phyloP scores from a whole-genome alignment of 2,329 filamentous ascomycete genomes.

The Diaporthe velutina region DNA sequence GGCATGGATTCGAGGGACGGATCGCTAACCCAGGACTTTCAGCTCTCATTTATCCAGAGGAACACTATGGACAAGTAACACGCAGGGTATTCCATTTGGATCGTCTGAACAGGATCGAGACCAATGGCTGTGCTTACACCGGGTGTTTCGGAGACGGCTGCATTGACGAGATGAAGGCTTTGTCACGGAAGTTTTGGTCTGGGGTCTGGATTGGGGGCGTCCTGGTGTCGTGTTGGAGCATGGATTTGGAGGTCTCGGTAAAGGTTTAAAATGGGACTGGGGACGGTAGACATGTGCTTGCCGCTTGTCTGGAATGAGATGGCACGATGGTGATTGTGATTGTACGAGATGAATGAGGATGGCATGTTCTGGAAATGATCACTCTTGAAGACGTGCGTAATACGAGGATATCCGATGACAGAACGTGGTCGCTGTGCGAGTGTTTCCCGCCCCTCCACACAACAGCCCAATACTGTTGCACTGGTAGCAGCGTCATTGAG shows the following conservation, averaged over 20 bases:
- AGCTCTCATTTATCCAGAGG: constrained; percentile 21
- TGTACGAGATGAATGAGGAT: constrained; percentile 21
- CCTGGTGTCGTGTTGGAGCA: constrained; percentile 14
- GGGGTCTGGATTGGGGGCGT: background rate
- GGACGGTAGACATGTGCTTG: background rate
- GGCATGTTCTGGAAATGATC: constrained; percentile 6
- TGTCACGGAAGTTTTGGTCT: background rate
- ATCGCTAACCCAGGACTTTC: constrained; percentile 36
- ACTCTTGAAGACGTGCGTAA: background rate
- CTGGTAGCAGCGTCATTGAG: background rate
- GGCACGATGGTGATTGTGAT: background rate
- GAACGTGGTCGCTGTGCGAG: background rate
- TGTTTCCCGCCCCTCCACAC: background rate
- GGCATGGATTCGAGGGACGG: constrained; percentile 19
- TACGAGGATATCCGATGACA: background rate
- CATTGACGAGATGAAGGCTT: background rate
- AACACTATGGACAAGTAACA: background rate
- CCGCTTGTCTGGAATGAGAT: constrained; percentile 5
- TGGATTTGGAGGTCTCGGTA: background rate
- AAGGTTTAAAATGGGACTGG: background rate
- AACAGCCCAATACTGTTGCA: background rate
- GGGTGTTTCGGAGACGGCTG: background rate
- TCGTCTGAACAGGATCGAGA: background rate
- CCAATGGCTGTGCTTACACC: background rate
- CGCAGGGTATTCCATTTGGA: background rate